These are phyloP conservation scores for Torulaspora gathmanii DNA, from an alignment of 805 yeast genomes.

Conservation along the genomic window DNA sequence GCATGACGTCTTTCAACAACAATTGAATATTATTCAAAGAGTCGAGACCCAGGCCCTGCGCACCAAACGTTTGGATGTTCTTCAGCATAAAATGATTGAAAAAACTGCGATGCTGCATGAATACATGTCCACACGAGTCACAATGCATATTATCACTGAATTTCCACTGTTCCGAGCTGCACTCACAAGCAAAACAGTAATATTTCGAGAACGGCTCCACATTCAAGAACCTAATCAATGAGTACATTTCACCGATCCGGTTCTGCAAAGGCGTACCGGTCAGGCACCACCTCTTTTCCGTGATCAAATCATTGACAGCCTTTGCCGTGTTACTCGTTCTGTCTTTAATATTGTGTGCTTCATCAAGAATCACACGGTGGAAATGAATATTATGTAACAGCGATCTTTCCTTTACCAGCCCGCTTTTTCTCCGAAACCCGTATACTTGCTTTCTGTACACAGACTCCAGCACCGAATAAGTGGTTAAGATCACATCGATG, in stretches of 20 bases:
- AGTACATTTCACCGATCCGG: constrained; percentile 93
- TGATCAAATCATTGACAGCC: constrained; percentile 72
- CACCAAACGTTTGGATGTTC: constrained; percentile 82
- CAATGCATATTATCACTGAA: constrained; percentile 82
- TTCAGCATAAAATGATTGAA: constrained; percentile 95
- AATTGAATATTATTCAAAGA: constrained; percentile 75
- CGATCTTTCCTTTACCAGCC: constrained; percentile 68
- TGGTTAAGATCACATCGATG: constrained; percentile 77
- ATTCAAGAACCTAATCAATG: constrained; percentile 78
- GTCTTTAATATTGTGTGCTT: constrained; percentile 96
- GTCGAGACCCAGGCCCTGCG: constrained; percentile 71
- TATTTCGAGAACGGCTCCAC: constrained; percentile 83
- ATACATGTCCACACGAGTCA: constrained; percentile 81
- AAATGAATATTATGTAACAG: constrained; percentile 69
- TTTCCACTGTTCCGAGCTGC: constrained; percentile 77
- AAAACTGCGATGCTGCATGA: constrained; percentile 92
- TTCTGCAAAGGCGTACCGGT: constrained; percentile 97
- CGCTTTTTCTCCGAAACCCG: constrained; percentile 75
- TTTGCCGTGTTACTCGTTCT: constrained; percentile 89
- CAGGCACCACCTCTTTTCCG: constrained; percentile 82
- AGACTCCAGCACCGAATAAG: constrained; percentile 88
- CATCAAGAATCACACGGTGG: constrained; percentile 86
- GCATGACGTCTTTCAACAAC: constrained; percentile 74
- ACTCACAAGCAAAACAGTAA: constrained; percentile 90
- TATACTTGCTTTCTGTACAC: constrained; percentile 74